Evolutionary conservation across 345 rosid genomes (phyloP).

Genomic region (Murraya paniculata): DNA sequence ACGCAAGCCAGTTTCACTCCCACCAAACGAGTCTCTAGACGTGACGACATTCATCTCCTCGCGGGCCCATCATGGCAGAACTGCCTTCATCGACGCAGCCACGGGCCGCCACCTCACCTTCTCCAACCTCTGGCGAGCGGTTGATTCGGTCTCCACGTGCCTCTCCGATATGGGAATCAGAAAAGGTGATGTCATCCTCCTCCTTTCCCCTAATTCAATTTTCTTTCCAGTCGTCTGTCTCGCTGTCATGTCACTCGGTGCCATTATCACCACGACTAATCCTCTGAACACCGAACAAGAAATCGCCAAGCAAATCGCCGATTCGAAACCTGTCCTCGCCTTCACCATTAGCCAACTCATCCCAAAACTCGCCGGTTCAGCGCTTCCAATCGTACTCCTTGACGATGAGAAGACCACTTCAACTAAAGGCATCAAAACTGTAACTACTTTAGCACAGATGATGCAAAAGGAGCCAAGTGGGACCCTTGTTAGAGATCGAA

Average conservation of each 20-base stretch:
- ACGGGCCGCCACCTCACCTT: slow-evolving; percentile 64
- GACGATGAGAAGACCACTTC: slow-evolving; percentile 26
- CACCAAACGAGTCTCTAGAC: slow-evolving; percentile 53
- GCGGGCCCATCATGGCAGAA: slow-evolving; percentile 64
- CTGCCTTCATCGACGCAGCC: slow-evolving; percentile 83
- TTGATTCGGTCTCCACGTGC: slow-evolving; percentile 58
- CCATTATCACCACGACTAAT: slow-evolving; percentile 80
- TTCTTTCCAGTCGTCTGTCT: slow-evolving; percentile 87
- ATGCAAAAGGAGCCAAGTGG: slow-evolving; percentile 35
- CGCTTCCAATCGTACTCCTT: slow-evolving; percentile 56
- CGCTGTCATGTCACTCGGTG: slow-evolving; percentile 92
- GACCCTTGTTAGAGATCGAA: slow-evolving; percentile 52
- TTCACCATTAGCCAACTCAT: slow-evolving; percentile 59
- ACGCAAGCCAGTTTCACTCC: slow-evolving; percentile 55
- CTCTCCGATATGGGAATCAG: slow-evolving; percentile 71
- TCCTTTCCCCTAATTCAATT: slow-evolving; percentile 88
- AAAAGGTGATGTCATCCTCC: slow-evolving; percentile 76
- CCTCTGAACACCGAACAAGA: slow-evolving; percentile 79
- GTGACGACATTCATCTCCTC: slow-evolving; percentile 82
- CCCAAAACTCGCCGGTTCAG: slow-evolving; percentile 50
- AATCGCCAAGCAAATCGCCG: slow-evolving; percentile 59
- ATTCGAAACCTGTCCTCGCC: slow-evolving; percentile 68
- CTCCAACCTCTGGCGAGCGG: slow-evolving; percentile 68
- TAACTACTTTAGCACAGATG: slow-evolving; percentile 48
- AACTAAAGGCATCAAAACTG: slow-evolving; percentile 26